Conservation (phyloP, 495 filamentous ascomycete species). For the Recurvomyces mirabilis region DNA sequence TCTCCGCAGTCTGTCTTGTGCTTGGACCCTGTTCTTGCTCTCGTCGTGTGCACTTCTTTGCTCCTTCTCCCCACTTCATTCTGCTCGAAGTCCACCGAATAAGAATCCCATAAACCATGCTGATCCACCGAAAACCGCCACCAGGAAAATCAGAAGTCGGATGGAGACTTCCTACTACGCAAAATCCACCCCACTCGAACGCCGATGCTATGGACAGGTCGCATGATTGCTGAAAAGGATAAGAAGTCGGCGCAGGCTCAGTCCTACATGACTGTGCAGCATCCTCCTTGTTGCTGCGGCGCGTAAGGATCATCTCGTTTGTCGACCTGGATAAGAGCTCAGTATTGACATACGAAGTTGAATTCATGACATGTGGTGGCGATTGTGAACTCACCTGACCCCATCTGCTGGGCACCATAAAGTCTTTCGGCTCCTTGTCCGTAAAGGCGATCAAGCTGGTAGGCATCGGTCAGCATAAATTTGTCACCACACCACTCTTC, state of each 20-base stretch:
- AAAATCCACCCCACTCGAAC: constrained; percentile 4
- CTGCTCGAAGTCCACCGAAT: too few species aligned
- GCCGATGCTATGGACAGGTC: constrained; percentile 21
- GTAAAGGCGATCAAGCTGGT: constrained; percentile 88
- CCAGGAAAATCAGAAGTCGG: neutral
- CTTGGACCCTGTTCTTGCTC: too few species aligned
- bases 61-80: too few species aligned
- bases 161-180: too few species aligned
- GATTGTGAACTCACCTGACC: constrained; percentile 53
- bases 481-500: neutral
- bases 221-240: neutral
- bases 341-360: constrained; percentile 9
- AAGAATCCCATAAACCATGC: too few species aligned
- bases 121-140: too few species aligned
- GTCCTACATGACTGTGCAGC: constrained; percentile 85
- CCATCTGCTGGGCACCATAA: constrained; percentile 98
- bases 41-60: too few species aligned
- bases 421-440: constrained; percentile 82
- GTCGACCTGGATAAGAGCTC: constrained; percentile 46
- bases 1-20: too few species aligned
- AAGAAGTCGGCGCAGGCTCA: neutral
- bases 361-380: neutral
- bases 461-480: constrained; percentile 1
- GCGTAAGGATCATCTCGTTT: constrained; percentile 94
- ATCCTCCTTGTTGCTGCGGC: constrained; percentile 77